A percentile compares a stretch with the other conserved stretches of the same genome.
Evolutionary conservation across 1,284 basidiomycete species (phyloP).

Genomic region (Tilletia walkeri): DNA sequence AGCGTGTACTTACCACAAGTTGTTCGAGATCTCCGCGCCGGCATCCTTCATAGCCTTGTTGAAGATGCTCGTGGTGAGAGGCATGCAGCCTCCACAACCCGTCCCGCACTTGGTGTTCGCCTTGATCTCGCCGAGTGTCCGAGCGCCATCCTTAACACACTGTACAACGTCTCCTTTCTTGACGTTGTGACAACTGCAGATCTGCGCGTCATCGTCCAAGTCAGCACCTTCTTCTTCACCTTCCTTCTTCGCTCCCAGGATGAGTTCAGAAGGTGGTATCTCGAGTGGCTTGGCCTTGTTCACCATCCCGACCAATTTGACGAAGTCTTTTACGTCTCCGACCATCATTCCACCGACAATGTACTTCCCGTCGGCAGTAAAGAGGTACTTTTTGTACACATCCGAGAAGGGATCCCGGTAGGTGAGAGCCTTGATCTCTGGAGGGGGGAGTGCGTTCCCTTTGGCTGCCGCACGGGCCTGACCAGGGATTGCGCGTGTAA

Average conservation of each 20-base stretch:
- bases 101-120: conserved; percentile 70
- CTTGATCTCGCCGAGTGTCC: conserved; percentile 65
- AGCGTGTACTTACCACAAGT: conserved; percentile 60
- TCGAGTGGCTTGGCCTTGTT: conserved; percentile 74
- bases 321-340: conserved; percentile 70
- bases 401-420: conserved; percentile 70
- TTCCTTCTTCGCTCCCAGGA: conserved; percentile 63
- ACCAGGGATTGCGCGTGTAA: conserved; percentile 41
- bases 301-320: conserved; percentile 69
- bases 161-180: conserved; percentile 65
- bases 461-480: conserved; percentile 23
- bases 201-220: conserved; percentile 70
- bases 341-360: conserved; percentile 78
- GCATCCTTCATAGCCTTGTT: conserved; percentile 70
- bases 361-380: conserved; percentile 72
- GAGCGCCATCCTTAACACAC: conserved; percentile 63
- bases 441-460: conserved; percentile 27
- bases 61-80: conserved; percentile 63
- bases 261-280: conserved; percentile 67
- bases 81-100: conserved; percentile 71
- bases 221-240: conserved; percentile 67
- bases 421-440: conserved; percentile 64
- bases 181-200: conserved; percentile 72
- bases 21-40: conserved; percentile 66
- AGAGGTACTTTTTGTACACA: conserved; percentile 66